phyloP scores from a whole-genome alignment of 75 land plant species.

The Picea glauca region DNA sequence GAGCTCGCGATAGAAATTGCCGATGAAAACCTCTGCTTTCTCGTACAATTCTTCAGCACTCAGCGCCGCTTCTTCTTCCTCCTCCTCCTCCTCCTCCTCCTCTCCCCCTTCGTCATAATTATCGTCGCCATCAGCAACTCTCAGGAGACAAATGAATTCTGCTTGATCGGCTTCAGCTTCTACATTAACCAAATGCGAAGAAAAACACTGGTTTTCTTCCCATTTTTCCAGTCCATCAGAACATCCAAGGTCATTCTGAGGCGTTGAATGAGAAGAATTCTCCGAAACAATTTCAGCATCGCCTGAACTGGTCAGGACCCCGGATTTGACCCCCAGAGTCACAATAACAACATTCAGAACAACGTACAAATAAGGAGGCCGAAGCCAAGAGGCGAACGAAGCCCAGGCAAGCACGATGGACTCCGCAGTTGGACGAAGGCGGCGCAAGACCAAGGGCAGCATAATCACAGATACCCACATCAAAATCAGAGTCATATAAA shows the following conservation, averaged over 20 bases:
- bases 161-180: neutral
- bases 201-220: neutral
- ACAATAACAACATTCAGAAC: slow-evolving; percentile 5
- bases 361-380: neutral
- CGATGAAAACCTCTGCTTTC: neutral
- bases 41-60: slow-evolving; percentile 5
- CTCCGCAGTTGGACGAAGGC: no score
- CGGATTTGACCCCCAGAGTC: neutral
- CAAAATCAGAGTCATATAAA: no score
- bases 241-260: no score
- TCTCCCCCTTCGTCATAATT: neutral
- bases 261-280: neutral
- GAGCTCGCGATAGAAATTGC: slow-evolving; percentile 4
- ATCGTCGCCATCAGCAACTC: no score
- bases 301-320: neutral
- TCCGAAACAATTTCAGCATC: neutral
- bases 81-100: neutral
- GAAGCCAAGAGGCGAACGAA: neutral
- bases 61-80: neutral
- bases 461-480: no score
- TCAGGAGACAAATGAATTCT: neutral
- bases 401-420: no score
- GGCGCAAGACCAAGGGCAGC: no score
- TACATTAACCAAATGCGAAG: neutral
- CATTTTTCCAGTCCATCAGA: no score